Evolutionary conservation across 805 yeast genomes (phyloP).

Genomic region (Myxozyma neglecta): DNA sequence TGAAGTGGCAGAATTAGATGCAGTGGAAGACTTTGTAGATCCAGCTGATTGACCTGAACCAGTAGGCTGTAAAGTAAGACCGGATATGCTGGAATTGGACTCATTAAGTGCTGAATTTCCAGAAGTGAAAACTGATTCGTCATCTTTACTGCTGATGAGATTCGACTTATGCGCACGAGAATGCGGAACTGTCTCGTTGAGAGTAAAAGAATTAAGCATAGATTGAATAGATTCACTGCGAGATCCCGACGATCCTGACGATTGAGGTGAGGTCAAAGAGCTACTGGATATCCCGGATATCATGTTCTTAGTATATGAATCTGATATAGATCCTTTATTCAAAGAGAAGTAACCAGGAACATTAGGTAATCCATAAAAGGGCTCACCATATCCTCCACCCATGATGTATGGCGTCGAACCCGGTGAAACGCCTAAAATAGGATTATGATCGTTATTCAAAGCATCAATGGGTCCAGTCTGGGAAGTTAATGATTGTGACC

Average conservation of each 20-base stretch:
- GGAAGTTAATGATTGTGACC: slow-evolving; percentile 23
- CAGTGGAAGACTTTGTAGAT: background rate
- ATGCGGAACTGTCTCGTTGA: slow-evolving; percentile 5
- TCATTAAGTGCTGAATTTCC: slow-evolving; percentile 21
- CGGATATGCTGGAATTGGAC: background rate
- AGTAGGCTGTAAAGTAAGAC: slow-evolving; percentile 13
- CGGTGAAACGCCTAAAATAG: slow-evolving; percentile 20
- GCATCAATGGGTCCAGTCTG: slow-evolving; percentile 18
- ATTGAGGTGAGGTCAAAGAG: background rate
- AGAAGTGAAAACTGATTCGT: slow-evolving; percentile 4
- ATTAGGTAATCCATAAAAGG: slow-evolving; percentile 2
- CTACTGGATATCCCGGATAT: background rate
- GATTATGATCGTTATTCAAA: slow-evolving; percentile 19
- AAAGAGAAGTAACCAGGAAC: slow-evolving; percentile 31
- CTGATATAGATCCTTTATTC: slow-evolving; percentile 10
- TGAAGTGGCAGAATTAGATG: background rate
- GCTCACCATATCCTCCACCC: background rate
- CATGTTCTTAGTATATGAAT: background rate
- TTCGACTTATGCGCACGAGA: background rate
- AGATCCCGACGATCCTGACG: background rate
- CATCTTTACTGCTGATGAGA: slow-evolving; percentile 1
- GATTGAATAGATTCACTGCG: slow-evolving; percentile 24
- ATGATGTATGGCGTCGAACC: slow-evolving; percentile 23
- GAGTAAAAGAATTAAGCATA: slow-evolving; percentile 22
- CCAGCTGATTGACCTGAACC: background rate